A percentile compares a stretch with the other conserved stretches of the same genome.
Conservation (phyloP, 1,139 yeast species). For the Geotrichum carabidarum region DNA sequence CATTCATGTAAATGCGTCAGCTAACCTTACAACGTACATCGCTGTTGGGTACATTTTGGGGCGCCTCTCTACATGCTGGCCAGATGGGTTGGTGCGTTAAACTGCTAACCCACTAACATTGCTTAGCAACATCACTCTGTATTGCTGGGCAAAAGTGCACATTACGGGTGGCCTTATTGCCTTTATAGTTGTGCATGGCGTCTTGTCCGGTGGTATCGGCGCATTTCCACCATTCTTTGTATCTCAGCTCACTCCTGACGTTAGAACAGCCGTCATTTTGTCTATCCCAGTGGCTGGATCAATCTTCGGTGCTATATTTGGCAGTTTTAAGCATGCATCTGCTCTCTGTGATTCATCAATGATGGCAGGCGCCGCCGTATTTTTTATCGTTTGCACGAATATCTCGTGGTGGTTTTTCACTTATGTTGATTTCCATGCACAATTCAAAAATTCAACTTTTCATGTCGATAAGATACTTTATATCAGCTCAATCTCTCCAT, state of each 20-base stretch:
- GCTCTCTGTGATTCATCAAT: conserved; percentile 9
- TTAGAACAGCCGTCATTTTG: conserved; percentile 18
- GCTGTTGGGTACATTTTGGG: conserved; percentile 16
- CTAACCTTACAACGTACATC: conserved; percentile 8
- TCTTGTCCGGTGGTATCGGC: conserved; percentile 44
- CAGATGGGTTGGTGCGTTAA: conserved; percentile 15
- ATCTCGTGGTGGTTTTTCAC: not conserved
- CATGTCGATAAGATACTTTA: no score
- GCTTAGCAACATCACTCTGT: conserved; percentile 4
- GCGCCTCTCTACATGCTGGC: conserved; percentile 14
- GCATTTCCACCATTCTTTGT: conserved; percentile 43
- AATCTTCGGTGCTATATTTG: conserved; percentile 10
- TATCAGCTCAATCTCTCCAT: no score
- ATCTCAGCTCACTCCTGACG: conserved; percentile 51
- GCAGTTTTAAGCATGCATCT: conserved; percentile 3
- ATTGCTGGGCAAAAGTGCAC: conserved; percentile 5
- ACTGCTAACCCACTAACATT: conserved; percentile 7
- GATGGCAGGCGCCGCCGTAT: conserved; percentile 1
- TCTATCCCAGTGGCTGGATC: conserved; percentile 19
- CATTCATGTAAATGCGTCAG: not conserved
- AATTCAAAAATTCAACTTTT: no score
- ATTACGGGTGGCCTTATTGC: conserved; percentile 3
- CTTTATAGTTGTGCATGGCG: conserved; percentile 40
- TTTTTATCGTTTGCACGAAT: conserved; percentile 2
- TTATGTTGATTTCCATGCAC: no score